Conservation (phyloP, 2,329 filamentous ascomycete species). For the Balansia obtecta region DNA sequence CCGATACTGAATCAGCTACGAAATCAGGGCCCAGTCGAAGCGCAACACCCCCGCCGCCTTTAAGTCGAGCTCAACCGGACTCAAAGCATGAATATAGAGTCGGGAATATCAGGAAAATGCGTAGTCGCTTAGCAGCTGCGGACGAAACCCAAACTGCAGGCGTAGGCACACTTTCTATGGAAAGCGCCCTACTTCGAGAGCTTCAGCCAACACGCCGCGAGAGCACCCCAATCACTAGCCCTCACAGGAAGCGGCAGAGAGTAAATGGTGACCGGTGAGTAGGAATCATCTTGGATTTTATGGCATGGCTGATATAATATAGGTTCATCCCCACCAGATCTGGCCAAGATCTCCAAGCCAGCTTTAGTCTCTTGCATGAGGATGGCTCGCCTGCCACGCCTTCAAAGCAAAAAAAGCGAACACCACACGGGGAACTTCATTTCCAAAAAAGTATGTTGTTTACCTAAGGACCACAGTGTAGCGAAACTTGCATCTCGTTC, state of each 20-base stretch:
- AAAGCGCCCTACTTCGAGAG: constrained; percentile 38
- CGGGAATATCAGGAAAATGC: constrained; percentile 18
- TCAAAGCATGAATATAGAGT: constrained; percentile 26
- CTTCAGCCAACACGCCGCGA: constrained; percentile 38
- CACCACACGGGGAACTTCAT: constrained; percentile 79
- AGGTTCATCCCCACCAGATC: constrained; percentile 94
- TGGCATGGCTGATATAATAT: constrained; percentile 13
- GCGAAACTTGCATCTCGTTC: background rate
- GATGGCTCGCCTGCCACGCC: constrained; percentile 88
- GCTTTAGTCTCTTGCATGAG: constrained; percentile 83
- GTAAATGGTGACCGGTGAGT: constrained; percentile 49
- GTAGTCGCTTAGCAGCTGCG: constrained; percentile 22
- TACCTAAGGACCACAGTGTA: background rate
- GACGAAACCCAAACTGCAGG: constrained; percentile 23
- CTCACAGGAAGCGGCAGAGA: constrained; percentile 45
- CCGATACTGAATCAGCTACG: background rate
- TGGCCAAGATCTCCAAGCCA: constrained; percentile 85
- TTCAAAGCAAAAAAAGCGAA: constrained; percentile 71
- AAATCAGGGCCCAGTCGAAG: constrained; percentile 20
- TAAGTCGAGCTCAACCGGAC: constrained; percentile 31
- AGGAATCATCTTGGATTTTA: background rate
- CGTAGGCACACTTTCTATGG: constrained; percentile 37
- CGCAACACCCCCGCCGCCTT: constrained; percentile 31
- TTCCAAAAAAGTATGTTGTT: constrained; percentile 70
- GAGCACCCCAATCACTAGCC: constrained; percentile 39